Base-by-base conservation (phyloP, 2,329 filamentous ascomycete genomes). In the Colletotrichum sp. region DNA sequence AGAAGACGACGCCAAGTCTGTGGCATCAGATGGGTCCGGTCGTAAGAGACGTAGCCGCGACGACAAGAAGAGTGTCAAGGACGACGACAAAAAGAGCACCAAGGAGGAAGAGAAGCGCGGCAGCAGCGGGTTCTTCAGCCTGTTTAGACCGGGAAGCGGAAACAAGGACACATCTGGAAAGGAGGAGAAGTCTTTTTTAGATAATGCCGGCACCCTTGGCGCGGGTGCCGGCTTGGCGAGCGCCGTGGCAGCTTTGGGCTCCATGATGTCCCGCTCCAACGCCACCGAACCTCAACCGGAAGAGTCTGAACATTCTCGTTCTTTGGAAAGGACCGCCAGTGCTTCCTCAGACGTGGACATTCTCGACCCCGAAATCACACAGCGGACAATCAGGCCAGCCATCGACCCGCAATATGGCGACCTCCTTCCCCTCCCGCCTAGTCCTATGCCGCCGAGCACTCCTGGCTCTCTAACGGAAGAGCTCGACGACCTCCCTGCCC, bases 121-220 rank as follows among this genome's bases (percentile, higher is more conserved):
- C 26, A 85, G 83, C 66, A 85, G 87, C 49, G 83, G 89, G 28
- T 86, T 91, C 78, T 90, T 90, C 71, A 86, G 85, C 79, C 85
- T 90, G 76, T 86, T 89, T 82, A 88, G 87, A 76, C 84, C 85
- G 13, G 85, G 85, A 64, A 85, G 85, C 74, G 82, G 78, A 70
- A 83, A 83, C 39, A 83, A 85, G 72, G 82, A 85, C 67, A 82
- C 77, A 78, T 73, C 78, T 76, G 80, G 83, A 57, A 83, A 83
- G 65, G 71, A 78, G 57, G 76, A 77, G 77, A 85, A 86, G 83
- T 84, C 89, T 93, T 93, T 93, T 93, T 93, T 93, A 93, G 92
- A 85, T 93, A 91, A 90, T 89, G 90, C 92, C 91, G 91, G 87
- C 89, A 93, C 89, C 89, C 88, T 90, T 91, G 91, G 91, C 91